phyloP scores from a whole-genome alignment of 108 stramenopile genomes.

The Cyclotella choctawhatcheeana region DNA sequence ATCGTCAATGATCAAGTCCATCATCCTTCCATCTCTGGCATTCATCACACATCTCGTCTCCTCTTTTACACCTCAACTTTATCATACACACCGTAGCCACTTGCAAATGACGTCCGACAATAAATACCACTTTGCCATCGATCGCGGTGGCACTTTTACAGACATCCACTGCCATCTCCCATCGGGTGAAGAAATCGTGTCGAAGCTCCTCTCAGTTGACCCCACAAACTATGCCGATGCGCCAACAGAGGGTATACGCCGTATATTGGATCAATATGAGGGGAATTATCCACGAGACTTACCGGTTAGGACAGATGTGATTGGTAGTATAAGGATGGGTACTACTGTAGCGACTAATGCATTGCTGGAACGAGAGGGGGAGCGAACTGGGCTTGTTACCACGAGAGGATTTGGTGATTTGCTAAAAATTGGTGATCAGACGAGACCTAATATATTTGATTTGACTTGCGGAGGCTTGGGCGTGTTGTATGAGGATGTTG shows the following conservation, averaged over 20 bases:
- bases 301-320: conserved; percentile 71
- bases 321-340: conserved; percentile 95
- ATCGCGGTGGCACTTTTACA: conserved; percentile 98
- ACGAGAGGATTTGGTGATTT: conserved; percentile 94
- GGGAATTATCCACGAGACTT: conserved; percentile 67
- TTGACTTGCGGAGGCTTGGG: conserved; percentile 75
- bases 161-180: conserved; percentile 87
- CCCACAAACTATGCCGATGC: conserved; percentile 95
- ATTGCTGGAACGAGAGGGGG: conserved; percentile 94
- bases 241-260: conserved; percentile 97
- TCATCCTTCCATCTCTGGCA: no score
- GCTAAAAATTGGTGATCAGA: conserved; percentile 94
- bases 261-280: conserved; percentile 86
- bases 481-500: conserved; percentile 90
- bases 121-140: conserved; percentile 92
- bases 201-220: conserved; percentile 94
- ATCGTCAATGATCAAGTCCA: no score
- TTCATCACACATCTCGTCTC: no score
- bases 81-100: background rate
- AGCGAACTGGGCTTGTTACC: conserved; percentile 86
- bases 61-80: background rate
- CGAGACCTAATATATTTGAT: conserved; percentile 92
- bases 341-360: conserved; percentile 98
- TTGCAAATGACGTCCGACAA: no score
- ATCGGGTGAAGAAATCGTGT: conserved; percentile 65